Evolutionary conservation across 176 grass and related monocot genomes (phyloP), one percentile per base, ranked within the genome.

Genomic region (Cenchrus americanus): DNA sequence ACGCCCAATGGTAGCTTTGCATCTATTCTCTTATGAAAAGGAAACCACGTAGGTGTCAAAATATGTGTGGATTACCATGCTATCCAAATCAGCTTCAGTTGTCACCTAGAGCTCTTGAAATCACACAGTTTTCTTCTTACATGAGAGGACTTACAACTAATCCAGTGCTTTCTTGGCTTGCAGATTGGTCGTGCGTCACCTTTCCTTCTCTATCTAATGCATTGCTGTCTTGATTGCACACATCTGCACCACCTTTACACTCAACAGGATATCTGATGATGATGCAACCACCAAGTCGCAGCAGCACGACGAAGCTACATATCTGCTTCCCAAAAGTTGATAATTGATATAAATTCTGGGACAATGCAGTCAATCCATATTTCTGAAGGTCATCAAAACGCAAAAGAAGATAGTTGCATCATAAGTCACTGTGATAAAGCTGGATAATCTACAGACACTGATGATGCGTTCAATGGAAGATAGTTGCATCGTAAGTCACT

Each of bases 21-120:
- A 77, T 82, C 72, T 72, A 65, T 90, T 86, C 40, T 50, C 73
- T 82, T 77, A 26, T 71, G 64, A 49, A 86, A 80, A 82, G 61
- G 23, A 77, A 76, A 57, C 34, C 8, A 13, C 64, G 18, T 75
- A 69, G 50, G 83, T 89, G 83, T 89, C 88, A 50, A 77, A 72
- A 44, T 7, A 57, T 58, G 65, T 57, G 21, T 72, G 83, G 46
- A 10, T 46, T 58, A 24, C 55, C 30, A 69, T 48, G 27, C 40
- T 30, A 44, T 59, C 50, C 23, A 32, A 58, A 67, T 66, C 48
- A 86, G 30, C 60, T 61, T 72, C 75, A 63, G 21, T 69, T 24
- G 51, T 85, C 43, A 61, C 10, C 41, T 15, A 71, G 48, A 71
- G 55, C 27, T 71, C 55, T 71, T 24, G 19, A 62, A 75, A 63